Base-by-base conservation (phyloP, 805 yeast genomes). In the Zygoascus tannicola region DNA sequence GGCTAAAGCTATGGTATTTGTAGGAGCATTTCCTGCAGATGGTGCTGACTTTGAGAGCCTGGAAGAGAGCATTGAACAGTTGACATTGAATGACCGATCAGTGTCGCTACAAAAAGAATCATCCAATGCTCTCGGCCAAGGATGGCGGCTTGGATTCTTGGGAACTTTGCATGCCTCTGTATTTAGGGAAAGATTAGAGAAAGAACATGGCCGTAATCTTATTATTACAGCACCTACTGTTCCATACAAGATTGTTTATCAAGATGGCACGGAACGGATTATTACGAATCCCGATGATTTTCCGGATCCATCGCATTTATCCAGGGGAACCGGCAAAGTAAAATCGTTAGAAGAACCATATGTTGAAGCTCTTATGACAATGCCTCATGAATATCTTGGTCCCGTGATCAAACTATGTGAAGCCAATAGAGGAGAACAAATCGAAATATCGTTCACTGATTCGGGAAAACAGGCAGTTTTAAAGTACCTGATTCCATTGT, bases 1-100 rank as follows among this genome's bases (percentile, higher is more conserved):
- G 55, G 88, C 94, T 1, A 88, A 92, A 62, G 96, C 97, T 1
- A 92, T 92, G 97, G 97, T 90, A 5, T 92, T 90, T 60, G 94
- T 90, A 40, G 97, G 97, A 12, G 98, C 97, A 0, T 90, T 86
- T 55, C 97, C 98, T 0, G 92, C 96, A 0, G 95, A 90, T 56
- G 95, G 95, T 3, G 74, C 81, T 0, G 95, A 90, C 55, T 90
- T 90, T 61, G 83, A 84, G 48, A 81, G 75, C 22, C 71, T 90
- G 69, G 94, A 92, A 57, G 97, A 92, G 55, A 81, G 87, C 59
- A 78, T 90, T 63, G 85, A 81, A 54, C 87, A 86, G 56, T 69
- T 90, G 50, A 94, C 90, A 4, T 68, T 92, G 46, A 90, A 90
- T 59, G 98, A 90, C 58, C 75, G 97, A 55, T 81, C 95, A 1